Evolutionary conservation across 768 basidiomycete genomes (phyloP).

Genomic region (Boletus subparvulus): DNA sequence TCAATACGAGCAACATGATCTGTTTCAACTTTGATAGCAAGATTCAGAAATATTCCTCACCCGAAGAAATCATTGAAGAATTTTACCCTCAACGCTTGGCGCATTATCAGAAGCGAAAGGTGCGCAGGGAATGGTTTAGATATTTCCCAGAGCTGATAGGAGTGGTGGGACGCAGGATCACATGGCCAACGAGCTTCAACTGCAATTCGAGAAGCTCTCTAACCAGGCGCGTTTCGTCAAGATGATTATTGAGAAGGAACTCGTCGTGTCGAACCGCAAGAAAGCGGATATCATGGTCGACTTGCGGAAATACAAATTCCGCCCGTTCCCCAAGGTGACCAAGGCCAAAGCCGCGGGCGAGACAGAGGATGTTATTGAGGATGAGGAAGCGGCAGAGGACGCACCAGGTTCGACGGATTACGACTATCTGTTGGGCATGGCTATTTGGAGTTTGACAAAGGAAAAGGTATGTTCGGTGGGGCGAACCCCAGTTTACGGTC

Average conservation of each 20-base stretch:
- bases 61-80: conserved; percentile 91
- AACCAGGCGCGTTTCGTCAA: conserved; percentile 97
- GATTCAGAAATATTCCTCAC: conserved; percentile 87
- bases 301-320: conserved; percentile 79
- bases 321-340: conserved; percentile 82
- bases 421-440: conserved; percentile 94
- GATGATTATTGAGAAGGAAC: conserved; percentile 88
- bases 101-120: conserved; percentile 96
- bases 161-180: conserved; percentile 55
- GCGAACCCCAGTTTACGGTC: not conserved
- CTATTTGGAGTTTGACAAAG: conserved; percentile 91
- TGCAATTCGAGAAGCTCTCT: conserved; percentile 76
- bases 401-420: conserved; percentile 61
- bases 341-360: conserved; percentile 70
- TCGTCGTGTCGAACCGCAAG: conserved; percentile 83
- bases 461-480: conserved; percentile 63
- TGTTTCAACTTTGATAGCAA: conserved; percentile 96
- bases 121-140: conserved; percentile 22
- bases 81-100: conserved; percentile 88
- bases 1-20: conserved; percentile 96
- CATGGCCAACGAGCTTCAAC: conserved; percentile 79
- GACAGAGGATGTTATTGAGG: conserved; percentile 54
- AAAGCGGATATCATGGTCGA: conserved; percentile 84
- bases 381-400: conserved; percentile 41
- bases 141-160: not conserved